These are phyloP conservation scores for Firmiana major DNA, from an alignment of 345 rosid species.

Conservation along the genomic window DNA sequence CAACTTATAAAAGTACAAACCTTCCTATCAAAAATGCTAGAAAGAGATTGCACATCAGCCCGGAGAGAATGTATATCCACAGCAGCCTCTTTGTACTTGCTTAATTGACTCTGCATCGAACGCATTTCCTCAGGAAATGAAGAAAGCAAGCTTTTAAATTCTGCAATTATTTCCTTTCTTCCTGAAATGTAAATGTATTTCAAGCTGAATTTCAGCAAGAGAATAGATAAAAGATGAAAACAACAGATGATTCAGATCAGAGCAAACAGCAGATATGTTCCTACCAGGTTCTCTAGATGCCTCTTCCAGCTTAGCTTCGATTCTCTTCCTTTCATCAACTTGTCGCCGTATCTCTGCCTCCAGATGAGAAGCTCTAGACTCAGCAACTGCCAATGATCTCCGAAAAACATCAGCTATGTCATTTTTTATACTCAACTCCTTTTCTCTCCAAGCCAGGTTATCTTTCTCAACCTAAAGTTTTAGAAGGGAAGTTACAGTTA, in stretches of 20 bases:
- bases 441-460: slow-evolving; percentile 73
- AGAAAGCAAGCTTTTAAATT: slow-evolving; percentile 78
- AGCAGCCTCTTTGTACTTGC: slow-evolving; percentile 69
- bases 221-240: neutral
- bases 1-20: slow-evolving; percentile 36
- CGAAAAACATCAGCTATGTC: slow-evolving; percentile 74
- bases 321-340: slow-evolving; percentile 50
- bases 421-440: slow-evolving; percentile 65
- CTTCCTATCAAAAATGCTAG: slow-evolving; percentile 61
- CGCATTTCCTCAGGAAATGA: slow-evolving; percentile 91
- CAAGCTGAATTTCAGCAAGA: slow-evolving; percentile 21
- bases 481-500: slow-evolving; percentile 22
- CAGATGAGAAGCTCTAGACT: slow-evolving; percentile 59
- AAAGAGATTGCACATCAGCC: slow-evolving; percentile 78
- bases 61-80: slow-evolving; percentile 68
- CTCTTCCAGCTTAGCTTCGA: slow-evolving; percentile 61
- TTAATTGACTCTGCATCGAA: slow-evolving; percentile 72
- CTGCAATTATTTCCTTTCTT: slow-evolving; percentile 76
- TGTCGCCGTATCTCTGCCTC: slow-evolving; percentile 62
- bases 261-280: slow-evolving; percentile 12
- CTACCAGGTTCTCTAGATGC: slow-evolving; percentile 72
- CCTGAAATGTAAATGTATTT: slow-evolving; percentile 45
- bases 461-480: slow-evolving; percentile 79
- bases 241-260: neutral
- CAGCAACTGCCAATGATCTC: slow-evolving; percentile 62